Base-by-base conservation (phyloP, 2,329 filamentous ascomycete genomes). In the Cyphellophora europaea region DNA sequence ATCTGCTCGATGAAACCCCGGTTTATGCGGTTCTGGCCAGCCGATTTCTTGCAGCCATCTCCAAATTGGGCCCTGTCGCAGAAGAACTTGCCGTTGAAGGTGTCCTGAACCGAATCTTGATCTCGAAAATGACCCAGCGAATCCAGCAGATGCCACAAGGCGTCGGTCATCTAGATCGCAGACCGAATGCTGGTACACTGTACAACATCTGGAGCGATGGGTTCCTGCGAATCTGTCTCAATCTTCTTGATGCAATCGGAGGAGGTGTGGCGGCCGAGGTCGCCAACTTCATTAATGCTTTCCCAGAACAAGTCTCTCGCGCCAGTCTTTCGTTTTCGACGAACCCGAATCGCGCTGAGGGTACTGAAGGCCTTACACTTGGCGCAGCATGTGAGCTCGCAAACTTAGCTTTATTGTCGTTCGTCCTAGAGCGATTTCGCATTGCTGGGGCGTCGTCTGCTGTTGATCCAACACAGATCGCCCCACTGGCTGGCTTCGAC, bases 11-110 rank as follows among this genome's bases (percentile, higher is more conserved):
- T 53, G 32, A 41, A 14, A 37, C 44, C 12, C 89, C 91, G 0
- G 68, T 96, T 18, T 96, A 95, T 56, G 91, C 88, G 44, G 88
- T 95, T 54, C 73, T 95, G n/a, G 84, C 83, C 50, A 72, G 94
- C 27, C 71, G 88, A 16, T 93, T 96, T 58, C 70, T 98, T 11
- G 75, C 94, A 14, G 84, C 93, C 47, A 71, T 98, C 10, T 94
- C 88, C 1, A 79, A 76, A 11, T 71, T 96, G 11, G 82, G 83
- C 0, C 61, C 75, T 12, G 71, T 96, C 33, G 89, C 91, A 3
- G 89, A 96, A 55, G 82, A 91, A 44, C 77, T 98, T 49, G 91
- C 89, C 1, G 79, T 86, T 27, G 86, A 94, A 49, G 87, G 83
- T 19, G 68, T 94, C 11, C 71, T 98, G 5, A 76, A 79, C 48